Evolutionary conservation across 495 filamentous ascomycete species (phyloP).

Genomic region (Parathielavia appendiculata): DNA sequence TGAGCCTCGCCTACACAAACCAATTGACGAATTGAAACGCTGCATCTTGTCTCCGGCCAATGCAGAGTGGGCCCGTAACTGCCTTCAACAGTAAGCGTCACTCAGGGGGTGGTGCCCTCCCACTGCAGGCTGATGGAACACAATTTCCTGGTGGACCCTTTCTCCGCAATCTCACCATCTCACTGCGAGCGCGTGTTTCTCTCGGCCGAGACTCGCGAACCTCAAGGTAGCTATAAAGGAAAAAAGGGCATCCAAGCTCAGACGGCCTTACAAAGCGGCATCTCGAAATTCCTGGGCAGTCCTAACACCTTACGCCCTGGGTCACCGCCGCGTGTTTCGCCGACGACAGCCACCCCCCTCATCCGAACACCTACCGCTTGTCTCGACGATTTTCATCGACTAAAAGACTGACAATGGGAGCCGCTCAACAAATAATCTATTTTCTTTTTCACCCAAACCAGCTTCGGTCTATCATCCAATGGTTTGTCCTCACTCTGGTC

Average conservation of each 20-base stretch:
- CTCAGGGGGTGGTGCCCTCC: too few relatives aligned
- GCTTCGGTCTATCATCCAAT: constrained; percentile 85
- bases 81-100: background rate
- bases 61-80: background rate
- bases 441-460: constrained; percentile 71
- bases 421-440: constrained; percentile 58
- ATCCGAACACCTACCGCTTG: background rate
- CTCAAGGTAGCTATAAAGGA: background rate
- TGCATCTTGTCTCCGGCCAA: background rate
- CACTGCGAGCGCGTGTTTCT: background rate
- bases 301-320: background rate
- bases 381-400: constrained; percentile 1
- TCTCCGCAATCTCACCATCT: constrained; percentile 13
- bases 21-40: too few relatives aligned
- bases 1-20: too few relatives aligned
- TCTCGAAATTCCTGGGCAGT: background rate
- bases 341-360: constrained; percentile 7
- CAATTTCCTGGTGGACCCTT: constrained; percentile 20
- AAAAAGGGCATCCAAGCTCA: background rate
- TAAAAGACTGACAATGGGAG: constrained; percentile 36
- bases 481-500: constrained; percentile 48
- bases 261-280: background rate
- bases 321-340: constrained; percentile 11
- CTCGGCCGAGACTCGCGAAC: background rate
- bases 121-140: too few relatives aligned